Conservation (phyloP, 345 rosid genomes). For the Tarenaya hassleriana region DNA sequence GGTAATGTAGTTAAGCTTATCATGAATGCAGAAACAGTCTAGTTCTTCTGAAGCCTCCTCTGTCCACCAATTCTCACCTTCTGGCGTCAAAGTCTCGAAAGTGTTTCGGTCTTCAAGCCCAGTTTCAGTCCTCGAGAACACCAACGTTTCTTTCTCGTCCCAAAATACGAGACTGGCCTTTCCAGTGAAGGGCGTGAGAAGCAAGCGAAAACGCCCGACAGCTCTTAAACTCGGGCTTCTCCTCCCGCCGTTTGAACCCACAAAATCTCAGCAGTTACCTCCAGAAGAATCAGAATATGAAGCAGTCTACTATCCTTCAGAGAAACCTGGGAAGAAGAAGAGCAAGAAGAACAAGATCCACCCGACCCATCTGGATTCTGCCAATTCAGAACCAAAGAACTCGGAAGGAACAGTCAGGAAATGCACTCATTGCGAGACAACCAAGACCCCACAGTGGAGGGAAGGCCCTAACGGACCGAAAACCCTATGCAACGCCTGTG, state of each 20-base stretch:
- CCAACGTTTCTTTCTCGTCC: constrained; percentile 47
- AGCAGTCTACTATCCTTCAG: constrained; percentile 19
- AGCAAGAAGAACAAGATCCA: constrained; percentile 31
- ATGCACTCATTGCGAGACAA: constrained; percentile 75
- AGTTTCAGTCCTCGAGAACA: constrained; percentile 75
- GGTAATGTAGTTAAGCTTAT: neutral
- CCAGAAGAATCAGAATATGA: constrained; percentile 29
- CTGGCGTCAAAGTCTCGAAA: constrained; percentile 37
- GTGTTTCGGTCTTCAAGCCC: constrained; percentile 60
- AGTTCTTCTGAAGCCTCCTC: constrained; percentile 38
- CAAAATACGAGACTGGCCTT: constrained; percentile 34
- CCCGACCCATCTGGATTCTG: constrained; percentile 22
- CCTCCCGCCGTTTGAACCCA: constrained; percentile 28
- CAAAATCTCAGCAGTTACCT: constrained; percentile 15
- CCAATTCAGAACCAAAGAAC: constrained; percentile 16
- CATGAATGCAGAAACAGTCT: constrained; percentile 34
- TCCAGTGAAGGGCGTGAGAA: constrained; percentile 71
- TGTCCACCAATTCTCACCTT: constrained; percentile 25
- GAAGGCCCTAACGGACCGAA: constrained; percentile 94
- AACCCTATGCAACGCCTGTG: constrained; percentile 94
- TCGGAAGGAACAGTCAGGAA: constrained; percentile 24
- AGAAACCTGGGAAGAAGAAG: constrained; percentile 40
- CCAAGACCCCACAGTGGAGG: constrained; percentile 93
- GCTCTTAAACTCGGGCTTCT: constrained; percentile 20
- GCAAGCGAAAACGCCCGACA: constrained; percentile 57